phyloP scores from a whole-genome alignment of 495 filamentous ascomycete genomes.

The Penicillium egyptiacum region DNA sequence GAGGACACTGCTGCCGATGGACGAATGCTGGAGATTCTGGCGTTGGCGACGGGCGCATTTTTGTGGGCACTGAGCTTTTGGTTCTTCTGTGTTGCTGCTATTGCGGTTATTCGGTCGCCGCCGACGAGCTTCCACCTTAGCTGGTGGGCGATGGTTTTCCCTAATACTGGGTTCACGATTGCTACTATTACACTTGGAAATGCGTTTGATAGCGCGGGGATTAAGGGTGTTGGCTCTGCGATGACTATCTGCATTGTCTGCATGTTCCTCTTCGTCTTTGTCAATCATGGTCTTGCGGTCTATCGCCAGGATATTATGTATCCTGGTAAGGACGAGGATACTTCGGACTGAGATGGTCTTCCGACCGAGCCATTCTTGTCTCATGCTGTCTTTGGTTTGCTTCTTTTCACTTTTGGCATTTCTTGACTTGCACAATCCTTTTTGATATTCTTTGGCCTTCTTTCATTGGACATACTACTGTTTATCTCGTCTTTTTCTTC shows the following conservation, averaged over 20 bases:
- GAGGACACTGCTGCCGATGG: conserved; percentile 31
- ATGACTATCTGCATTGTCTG: conserved; percentile 53
- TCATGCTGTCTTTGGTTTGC: neutral
- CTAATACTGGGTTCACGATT: conserved; percentile 43
- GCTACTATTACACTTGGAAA: conserved; percentile 49
- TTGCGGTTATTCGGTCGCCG: conserved; percentile 53
- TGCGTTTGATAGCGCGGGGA: conserved; percentile 37
- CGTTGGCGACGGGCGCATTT: conserved; percentile 56
- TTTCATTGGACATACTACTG: neutral
- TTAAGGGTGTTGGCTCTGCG: conserved; percentile 40
- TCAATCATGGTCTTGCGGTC: conserved; percentile 55
- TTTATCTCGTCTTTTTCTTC: neutral
- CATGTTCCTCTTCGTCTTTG: conserved; percentile 59
- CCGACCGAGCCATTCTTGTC: neutral
- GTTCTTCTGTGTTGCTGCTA: conserved; percentile 64
- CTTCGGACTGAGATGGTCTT: conserved; percentile 27
- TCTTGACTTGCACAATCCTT: neutral
- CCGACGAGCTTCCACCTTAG: conserved; percentile 50
- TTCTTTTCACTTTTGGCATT: neutral
- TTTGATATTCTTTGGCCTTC: neutral
- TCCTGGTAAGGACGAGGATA: conserved; percentile 64
- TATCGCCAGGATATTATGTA: conserved; percentile 55
- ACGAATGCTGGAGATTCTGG: conserved; percentile 47
- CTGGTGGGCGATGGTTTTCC: conserved; percentile 55
- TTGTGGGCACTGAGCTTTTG: conserved; percentile 70